These are phyloP conservation scores for Leccinum uliginosum DNA, from an alignment of 768 basidiomycete genomes.

Conservation along the genomic window DNA sequence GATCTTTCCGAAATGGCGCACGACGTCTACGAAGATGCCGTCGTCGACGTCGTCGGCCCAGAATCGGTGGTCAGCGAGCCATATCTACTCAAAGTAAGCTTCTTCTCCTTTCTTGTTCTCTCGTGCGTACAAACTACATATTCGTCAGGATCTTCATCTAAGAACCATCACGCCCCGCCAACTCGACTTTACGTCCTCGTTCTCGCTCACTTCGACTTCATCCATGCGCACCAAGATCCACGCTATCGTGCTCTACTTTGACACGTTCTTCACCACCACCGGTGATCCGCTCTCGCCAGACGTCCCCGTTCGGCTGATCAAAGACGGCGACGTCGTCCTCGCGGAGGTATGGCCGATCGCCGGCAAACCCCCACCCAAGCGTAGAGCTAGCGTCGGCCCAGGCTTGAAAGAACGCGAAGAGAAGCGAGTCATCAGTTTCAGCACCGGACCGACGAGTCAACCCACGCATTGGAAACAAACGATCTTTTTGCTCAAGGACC, in stretches of 20 bases:
- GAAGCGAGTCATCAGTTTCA: constrained; percentile 62
- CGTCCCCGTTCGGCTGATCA: constrained; percentile 51
- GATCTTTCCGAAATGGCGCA: constrained; percentile 80
- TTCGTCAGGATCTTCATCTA: constrained; percentile 68
- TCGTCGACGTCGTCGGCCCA: constrained; percentile 73
- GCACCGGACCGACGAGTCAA: constrained; percentile 82
- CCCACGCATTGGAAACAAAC: constrained; percentile 99
- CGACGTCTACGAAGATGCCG: constrained; percentile 72
- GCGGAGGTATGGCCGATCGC: constrained; percentile 81
- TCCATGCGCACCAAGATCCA: constrained; percentile 61
- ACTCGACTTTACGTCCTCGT: constrained; percentile 76
- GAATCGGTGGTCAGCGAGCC: constrained; percentile 63
- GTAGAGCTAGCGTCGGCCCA: constrained; percentile 54
- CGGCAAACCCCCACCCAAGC: constrained; percentile 54
- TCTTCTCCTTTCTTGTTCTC: not conserved
- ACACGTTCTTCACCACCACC: constrained; percentile 79
- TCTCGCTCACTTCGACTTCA: constrained; percentile 63
- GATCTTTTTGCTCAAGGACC: constrained; percentile 77
- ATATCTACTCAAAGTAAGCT: constrained; percentile 59
- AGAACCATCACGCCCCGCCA: constrained; percentile 59
- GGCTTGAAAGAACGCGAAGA: constrained; percentile 38
- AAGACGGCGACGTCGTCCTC: constrained; percentile 55
- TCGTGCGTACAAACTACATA: not conserved
- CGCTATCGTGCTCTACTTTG: constrained; percentile 89
- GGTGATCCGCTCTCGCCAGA: constrained; percentile 50